Percentiles rank a stretch among this genome's conserved stretches.
These are phyloP conservation scores for Vigna hirtella DNA, from an alignment of 306 rosid genomes.

Conservation along the genomic window DNA sequence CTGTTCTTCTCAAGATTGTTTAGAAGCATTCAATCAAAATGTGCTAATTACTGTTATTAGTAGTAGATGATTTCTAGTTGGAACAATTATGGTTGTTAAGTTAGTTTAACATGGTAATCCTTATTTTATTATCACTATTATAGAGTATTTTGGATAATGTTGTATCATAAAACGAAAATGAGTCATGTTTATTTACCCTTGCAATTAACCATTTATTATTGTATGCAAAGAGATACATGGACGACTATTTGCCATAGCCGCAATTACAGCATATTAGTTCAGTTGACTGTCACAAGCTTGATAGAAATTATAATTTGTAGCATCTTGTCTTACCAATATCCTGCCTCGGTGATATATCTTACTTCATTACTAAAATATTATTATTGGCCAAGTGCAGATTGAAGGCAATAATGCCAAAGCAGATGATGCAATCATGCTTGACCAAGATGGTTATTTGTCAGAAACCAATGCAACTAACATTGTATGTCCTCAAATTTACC, in stretches of 20 bases:
- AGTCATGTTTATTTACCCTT: not conserved
- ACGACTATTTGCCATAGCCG: too few species aligned
- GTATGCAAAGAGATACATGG: too few species aligned
- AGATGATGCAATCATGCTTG: conserved; percentile 89
- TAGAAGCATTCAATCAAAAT: not conserved
- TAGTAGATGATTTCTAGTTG: conserved; percentile 13
- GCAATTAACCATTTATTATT: too few species aligned
- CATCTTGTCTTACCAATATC: conserved; percentile 13
- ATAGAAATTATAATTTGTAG: not conserved
- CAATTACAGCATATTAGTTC: too few species aligned
- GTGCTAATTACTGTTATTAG: conserved; percentile 18
- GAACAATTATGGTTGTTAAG: not conserved
- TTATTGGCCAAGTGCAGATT: conserved; percentile 60
- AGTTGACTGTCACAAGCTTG: too few species aligned
- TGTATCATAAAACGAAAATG: not conserved
- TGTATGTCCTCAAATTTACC: conserved; percentile 59
- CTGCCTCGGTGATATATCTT: conserved; percentile 12
- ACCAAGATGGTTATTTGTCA: conserved; percentile 84
- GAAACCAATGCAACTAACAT: conserved; percentile 91
- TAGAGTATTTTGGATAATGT: not conserved
- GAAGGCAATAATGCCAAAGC: conserved; percentile 91
- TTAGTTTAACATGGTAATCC: conserved; percentile 27
- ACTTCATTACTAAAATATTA: conserved; percentile 23
- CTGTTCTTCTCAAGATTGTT: conserved; percentile 2
- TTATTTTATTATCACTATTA: not conserved